Evolutionary conservation across 2,329 filamentous ascomycete genomes (phyloP).

Genomic region (Westerdykella aurantiaca): DNA sequence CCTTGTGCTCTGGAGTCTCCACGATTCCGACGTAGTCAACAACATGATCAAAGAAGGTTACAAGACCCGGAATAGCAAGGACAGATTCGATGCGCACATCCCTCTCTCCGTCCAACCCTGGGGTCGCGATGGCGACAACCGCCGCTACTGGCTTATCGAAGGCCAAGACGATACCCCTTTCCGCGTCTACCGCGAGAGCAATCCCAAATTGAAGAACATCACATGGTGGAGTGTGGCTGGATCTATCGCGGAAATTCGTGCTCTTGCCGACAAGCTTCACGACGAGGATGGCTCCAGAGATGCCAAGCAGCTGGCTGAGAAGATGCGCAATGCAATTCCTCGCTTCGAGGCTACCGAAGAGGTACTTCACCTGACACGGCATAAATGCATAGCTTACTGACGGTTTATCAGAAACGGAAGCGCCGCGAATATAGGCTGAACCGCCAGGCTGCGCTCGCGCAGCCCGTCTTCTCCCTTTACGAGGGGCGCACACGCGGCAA

Average conservation of each 20-base stretch:
- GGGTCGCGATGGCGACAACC: conserved; percentile 84
- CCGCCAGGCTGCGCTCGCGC: conserved; percentile 84
- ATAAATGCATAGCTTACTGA: neutral
- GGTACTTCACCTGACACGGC: conserved; percentile 43
- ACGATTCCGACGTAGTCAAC: conserved; percentile 79
- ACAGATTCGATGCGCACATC: conserved; percentile 73
- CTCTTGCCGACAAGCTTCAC: conserved; percentile 68
- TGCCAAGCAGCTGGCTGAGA: conserved; percentile 69
- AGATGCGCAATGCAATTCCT: conserved; percentile 73
- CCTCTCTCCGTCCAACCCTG: conserved; percentile 84
- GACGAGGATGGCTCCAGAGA: conserved; percentile 73
- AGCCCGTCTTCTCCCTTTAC: conserved; percentile 86
- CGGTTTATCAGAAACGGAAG: conserved; percentile 67
- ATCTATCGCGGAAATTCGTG: conserved; percentile 76
- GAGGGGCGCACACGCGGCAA: conserved; percentile 95
- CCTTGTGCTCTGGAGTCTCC: conserved; percentile 80
- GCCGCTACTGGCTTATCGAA: conserved; percentile 89
- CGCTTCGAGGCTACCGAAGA: conserved; percentile 92
- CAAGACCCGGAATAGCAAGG: conserved; percentile 68
- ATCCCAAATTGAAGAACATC: conserved; percentile 66
- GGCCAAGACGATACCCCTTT: conserved; percentile 92
- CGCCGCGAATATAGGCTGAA: conserved; percentile 84
- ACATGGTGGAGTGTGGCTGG: conserved; percentile 94
- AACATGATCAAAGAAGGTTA: conserved; percentile 70
- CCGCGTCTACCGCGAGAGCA: conserved; percentile 88